Base-by-base conservation (phyloP, 257 asterid genomes). In the Cinchona pubescens region DNA sequence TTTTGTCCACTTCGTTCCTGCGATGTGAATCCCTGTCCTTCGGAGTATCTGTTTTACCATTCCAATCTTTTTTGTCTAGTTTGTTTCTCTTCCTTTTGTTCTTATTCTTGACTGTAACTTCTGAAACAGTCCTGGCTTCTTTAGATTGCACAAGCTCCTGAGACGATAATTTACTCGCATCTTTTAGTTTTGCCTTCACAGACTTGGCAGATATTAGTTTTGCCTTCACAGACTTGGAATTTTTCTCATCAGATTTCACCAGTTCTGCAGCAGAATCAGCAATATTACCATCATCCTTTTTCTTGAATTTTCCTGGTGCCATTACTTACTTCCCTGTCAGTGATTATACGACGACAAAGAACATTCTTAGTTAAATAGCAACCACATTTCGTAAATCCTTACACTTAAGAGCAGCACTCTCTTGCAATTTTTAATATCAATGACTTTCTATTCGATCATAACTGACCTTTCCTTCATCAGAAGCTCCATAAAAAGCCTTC, bases 1-100 rank as follows among this genome's bases (percentile, higher is more conserved):
- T 63, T 56, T 77, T 78, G 76, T 79, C 79, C 32, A 76, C 85
- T 66, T 75, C 81, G 59, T 76, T 77, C 66, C 77, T 83, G 9
- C 21, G 34, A 63, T 21, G 74, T 37, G 73, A 62, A 43, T 29
- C 69, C 1, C 5, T 66, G 79, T 25, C 69, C 59, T 78, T 84
- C 37, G 37, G 75, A 70, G 79, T 43, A 42, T 23, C 53, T 25
- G 45, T 78, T 63, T 75, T 72, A 71, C 72, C 75, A 79, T 69
- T 60, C 46, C 73, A 61, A 45, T 62, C 83, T 60, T 72, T 84
- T 38, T 79, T 85, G 32, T 76, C 80, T 38, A 61, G 76, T 53
- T 85, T 81, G 19, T 63, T 53, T 75, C 82, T 84, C 87, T 78
- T 83, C 86, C 84, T 82, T 77, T 83, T 81, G 16, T 79, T 80